phyloP scores from a whole-genome alignment of 805 yeast genomes.

The Candida golubevii region DNA sequence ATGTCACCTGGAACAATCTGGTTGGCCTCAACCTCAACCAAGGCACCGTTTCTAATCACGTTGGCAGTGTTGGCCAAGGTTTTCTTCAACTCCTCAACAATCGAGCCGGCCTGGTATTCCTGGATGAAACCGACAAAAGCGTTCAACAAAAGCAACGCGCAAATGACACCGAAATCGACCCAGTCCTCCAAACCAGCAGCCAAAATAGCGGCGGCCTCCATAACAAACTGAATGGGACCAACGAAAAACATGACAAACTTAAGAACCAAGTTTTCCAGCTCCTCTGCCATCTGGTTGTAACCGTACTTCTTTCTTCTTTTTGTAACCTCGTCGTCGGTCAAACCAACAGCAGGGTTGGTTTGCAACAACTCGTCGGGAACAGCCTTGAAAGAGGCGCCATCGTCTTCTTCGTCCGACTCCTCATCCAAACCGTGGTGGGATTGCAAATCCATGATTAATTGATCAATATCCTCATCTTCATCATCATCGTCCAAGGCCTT shows the following conservation, averaged over 20 bases:
- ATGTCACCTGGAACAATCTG: conserved; percentile 96
- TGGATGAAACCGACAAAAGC: conserved; percentile 95
- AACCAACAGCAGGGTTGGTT: conserved; percentile 77
- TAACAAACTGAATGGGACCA: conserved; percentile 95
- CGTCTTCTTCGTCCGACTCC: conserved; percentile 28
- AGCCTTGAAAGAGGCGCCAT: conserved; percentile 47
- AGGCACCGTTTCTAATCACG: conserved; percentile 77
- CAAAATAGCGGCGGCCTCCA: conserved; percentile 94
- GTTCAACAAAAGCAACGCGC: conserved; percentile 79
- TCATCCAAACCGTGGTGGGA: conserved; percentile 47
- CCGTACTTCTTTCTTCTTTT: conserved; percentile 89
- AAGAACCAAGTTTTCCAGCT: conserved; percentile 69
- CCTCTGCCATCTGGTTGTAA: conserved; percentile 87
- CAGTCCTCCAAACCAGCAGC: conserved; percentile 97
- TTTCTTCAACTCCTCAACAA: conserved; percentile 94
- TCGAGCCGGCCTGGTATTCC: conserved; percentile 97
- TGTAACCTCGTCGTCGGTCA: conserved; percentile 69
- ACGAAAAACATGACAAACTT: conserved; percentile 85
- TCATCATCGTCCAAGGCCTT: conserved; percentile 43
- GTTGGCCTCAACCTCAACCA: conserved; percentile 71
- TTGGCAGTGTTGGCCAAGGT: conserved; percentile 87
- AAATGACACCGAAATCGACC: conserved; percentile 98
- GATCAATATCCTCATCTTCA: conserved; percentile 54
- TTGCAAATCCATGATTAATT: conserved; percentile 74
- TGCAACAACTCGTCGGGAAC: conserved; percentile 83